Evolutionary conservation across 2,329 filamentous ascomycete species (phyloP).

Genomic region (Dothideomycetes sp.): DNA sequence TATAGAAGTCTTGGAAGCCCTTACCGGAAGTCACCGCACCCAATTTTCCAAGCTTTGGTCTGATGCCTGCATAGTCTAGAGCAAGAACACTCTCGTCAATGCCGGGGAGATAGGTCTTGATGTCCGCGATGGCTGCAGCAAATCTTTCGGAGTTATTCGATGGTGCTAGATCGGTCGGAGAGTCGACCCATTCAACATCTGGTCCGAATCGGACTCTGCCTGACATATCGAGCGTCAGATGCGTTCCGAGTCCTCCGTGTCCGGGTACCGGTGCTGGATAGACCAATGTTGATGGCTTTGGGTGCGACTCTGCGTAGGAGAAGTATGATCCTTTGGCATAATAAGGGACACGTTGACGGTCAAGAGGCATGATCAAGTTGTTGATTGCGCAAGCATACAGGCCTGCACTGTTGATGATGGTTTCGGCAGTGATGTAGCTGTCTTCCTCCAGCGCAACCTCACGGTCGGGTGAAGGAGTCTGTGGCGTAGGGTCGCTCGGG

Average conservation of each 20-base stretch:
- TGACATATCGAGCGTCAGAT: slow-evolving; percentile 79
- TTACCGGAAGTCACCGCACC: slow-evolving; percentile 49
- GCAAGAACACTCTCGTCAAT: slow-evolving; percentile 55
- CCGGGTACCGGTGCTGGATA: slow-evolving; percentile 82
- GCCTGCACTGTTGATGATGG: slow-evolving; percentile 76
- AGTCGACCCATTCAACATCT: slow-evolving; percentile 84
- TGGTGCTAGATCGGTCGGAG: slow-evolving; percentile 51
- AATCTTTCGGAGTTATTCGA: slow-evolving; percentile 54
- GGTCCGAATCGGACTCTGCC: slow-evolving; percentile 85
- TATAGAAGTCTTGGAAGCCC: slow-evolving; percentile 75
- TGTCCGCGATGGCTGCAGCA: slow-evolving; percentile 58
- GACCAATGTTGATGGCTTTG: slow-evolving; percentile 60
- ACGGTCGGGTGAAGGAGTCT: slow-evolving; percentile 10
- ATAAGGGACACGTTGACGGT: slow-evolving; percentile 49
- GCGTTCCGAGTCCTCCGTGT: slow-evolving; percentile 76
- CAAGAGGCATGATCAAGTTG: slow-evolving; percentile 63
- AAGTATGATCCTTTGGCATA: slow-evolving; percentile 97
- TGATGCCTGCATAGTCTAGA: slow-evolving; percentile 83
- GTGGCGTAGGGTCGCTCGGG: no score
- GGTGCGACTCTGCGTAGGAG: slow-evolving; percentile 58
- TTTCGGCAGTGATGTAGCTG: slow-evolving; percentile 56
- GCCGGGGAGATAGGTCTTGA: slow-evolving; percentile 65
- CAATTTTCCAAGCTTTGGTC: slow-evolving; percentile 65
- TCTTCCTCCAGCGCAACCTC: slow-evolving; percentile 34
- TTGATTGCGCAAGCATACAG: slow-evolving; percentile 64